Percentiles rank a stretch among this genome's conserved stretches.
phyloP scores from a whole-genome alignment of 1,284 basidiomycete species.

The Apiotrichum porosum region DNA sequence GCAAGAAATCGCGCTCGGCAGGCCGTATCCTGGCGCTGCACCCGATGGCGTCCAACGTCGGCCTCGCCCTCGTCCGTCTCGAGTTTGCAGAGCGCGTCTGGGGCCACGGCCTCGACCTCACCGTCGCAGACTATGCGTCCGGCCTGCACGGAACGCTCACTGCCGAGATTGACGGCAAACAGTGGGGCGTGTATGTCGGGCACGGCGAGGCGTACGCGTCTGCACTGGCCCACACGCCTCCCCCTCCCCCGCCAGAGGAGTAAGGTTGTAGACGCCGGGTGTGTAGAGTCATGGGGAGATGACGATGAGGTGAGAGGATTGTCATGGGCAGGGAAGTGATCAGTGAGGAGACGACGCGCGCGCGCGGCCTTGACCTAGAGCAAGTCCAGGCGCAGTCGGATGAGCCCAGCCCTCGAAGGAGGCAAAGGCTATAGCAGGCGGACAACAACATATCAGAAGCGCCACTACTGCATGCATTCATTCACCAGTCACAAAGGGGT shows the following conservation, averaged over 20 bases:
- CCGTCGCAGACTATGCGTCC: not conserved
- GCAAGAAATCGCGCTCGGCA: slow-evolving; percentile 38
- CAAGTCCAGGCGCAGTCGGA: no score
- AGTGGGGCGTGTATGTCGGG: slow-evolving; percentile 33
- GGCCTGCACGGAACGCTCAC: slow-evolving; percentile 18
- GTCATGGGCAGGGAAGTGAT: not conserved
- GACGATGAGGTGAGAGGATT: not conserved
- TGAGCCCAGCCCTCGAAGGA: no score
- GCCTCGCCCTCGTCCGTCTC: slow-evolving; percentile 43
- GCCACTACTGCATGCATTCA: no score
- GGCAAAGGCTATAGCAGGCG: no score
- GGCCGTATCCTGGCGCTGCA: slow-evolving; percentile 41
- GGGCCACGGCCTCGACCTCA: not conserved
- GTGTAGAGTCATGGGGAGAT: not conserved
- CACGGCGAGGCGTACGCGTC: slow-evolving; percentile 38
- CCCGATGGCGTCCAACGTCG: slow-evolving; percentile 21
- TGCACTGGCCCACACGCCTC: slow-evolving; percentile 13
- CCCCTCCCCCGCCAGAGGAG: slow-evolving; percentile 9
- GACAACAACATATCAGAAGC: no score
- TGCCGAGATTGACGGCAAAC: slow-evolving; percentile 23
- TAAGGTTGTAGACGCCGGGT: no score
- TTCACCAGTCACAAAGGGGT: no score
- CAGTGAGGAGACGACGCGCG: not conserved
- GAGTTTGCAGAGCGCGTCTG: slow-evolving; percentile 45
- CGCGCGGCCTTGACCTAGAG: not conserved